phyloP scores from a whole-genome alignment of 2,329 filamentous ascomycete genomes.

The Lasiodiplodia gonubiensis region DNA sequence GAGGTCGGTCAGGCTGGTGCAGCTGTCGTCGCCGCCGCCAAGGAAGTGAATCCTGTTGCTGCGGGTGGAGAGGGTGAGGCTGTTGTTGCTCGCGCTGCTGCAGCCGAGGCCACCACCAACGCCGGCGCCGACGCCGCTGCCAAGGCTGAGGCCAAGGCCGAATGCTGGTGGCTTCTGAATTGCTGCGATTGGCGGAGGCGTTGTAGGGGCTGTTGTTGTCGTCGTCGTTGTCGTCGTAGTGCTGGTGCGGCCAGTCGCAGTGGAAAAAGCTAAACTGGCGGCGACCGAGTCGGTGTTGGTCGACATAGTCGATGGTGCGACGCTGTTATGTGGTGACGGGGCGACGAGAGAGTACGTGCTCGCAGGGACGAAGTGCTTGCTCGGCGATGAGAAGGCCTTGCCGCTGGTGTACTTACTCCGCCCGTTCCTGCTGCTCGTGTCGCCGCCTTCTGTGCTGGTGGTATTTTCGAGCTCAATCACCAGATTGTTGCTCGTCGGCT shows the following conservation, averaged over 20 bases:
- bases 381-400: background rate
- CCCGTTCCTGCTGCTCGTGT: background rate
- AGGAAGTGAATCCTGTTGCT: background rate
- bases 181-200: background rate
- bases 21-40: constrained; percentile 17
- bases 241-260: constrained; percentile 3
- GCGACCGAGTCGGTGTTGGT: background rate
- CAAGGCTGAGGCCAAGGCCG: constrained; percentile 11
- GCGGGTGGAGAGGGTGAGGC: background rate
- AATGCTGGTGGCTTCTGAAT: background rate
- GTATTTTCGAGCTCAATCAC: background rate
- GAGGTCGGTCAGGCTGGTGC: constrained; percentile 22
- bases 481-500: constrained; percentile 31
- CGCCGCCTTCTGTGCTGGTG: background rate
- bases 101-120: background rate
- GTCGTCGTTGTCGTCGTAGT: background rate
- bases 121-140: background rate
- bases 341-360: constrained; percentile 8
- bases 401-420: background rate
- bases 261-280: background rate
- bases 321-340: constrained; percentile 4
- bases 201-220: background rate
- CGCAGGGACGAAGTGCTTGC: constrained; percentile 9
- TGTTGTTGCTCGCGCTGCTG: background rate
- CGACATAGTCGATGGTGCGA: background rate